Evolutionary conservation across 768 basidiomycete species (phyloP).

Genomic region (Boletellus sp.): DNA sequence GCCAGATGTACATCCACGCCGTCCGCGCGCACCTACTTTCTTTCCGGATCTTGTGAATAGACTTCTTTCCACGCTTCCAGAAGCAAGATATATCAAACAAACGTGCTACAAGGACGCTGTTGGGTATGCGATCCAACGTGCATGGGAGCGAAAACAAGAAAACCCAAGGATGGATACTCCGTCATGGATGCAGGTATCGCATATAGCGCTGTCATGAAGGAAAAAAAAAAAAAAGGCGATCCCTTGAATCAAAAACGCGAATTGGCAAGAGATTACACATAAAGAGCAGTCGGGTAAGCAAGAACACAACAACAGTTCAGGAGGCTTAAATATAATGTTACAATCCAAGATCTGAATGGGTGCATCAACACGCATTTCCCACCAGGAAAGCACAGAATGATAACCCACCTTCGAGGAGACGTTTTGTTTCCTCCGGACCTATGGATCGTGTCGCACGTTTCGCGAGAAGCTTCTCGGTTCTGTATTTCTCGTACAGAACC

Average conservation of each 20-base stretch:
- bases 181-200: constrained; percentile 19
- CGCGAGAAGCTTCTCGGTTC: constrained; percentile 87
- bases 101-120: constrained; percentile 23
- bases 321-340: constrained; percentile 30
- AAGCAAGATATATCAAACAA: constrained; percentile 22
- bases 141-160: constrained; percentile 22
- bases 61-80: constrained; percentile 2
- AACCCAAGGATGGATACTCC: constrained; percentile 15
- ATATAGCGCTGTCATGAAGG: constrained; percentile 9
- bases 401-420: constrained; percentile 67
- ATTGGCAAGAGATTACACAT: constrained; percentile 9
- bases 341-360: constrained; percentile 43
- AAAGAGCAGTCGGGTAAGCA: constrained; percentile 19
- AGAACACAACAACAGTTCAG: constrained; percentile 14
- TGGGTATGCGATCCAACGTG: constrained; percentile 20
- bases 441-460: constrained; percentile 79
- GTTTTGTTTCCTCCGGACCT: constrained; percentile 67
- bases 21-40: constrained; percentile 1
- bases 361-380: constrained; percentile 24
- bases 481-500: constrained; percentile 88
- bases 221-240: background rate
- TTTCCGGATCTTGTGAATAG: constrained; percentile 5
- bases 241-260: constrained; percentile 3
- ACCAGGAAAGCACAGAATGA: constrained; percentile 15
- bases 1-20: background rate